Percentiles rank a stretch among this genome's conserved stretches.
Evolutionary conservation across 2,329 filamentous ascomycete species (phyloP).

Genomic region (Colletotrichum echinochloae): DNA sequence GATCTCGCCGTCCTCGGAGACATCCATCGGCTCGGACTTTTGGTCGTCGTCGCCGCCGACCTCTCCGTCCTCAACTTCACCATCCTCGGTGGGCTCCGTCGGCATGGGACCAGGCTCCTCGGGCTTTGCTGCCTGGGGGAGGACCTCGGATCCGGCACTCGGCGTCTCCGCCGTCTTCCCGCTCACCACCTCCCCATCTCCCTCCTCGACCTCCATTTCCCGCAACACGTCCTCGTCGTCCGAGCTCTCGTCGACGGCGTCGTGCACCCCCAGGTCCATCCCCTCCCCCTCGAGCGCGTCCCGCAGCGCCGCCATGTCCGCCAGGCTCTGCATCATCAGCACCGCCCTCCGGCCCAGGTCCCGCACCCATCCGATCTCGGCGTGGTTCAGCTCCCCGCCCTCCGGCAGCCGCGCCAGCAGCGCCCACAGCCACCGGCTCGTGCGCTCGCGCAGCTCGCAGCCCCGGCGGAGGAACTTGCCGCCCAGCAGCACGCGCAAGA

Average conservation of each 20-base stretch:
- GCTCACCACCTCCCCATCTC: constrained; percentile 43
- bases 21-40: constrained; percentile 57
- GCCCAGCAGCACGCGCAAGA: constrained; percentile 75
- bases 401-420: constrained; percentile 81
- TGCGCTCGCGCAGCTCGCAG: constrained; percentile 70
- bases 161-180: constrained; percentile 27
- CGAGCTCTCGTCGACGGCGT: constrained; percentile 60
- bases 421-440: constrained; percentile 88
- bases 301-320: constrained; percentile 63
- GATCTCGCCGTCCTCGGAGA: constrained; percentile 54
- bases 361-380: constrained; percentile 80
- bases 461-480: constrained; percentile 72
- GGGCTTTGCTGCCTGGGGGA: constrained; percentile 30
- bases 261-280: constrained; percentile 54
- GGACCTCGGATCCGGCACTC: not conserved
- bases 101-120: constrained; percentile 37
- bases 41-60: constrained; percentile 39
- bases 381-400: constrained; percentile 78
- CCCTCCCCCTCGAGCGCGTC: constrained; percentile 57
- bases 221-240: constrained; percentile 54
- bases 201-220: constrained; percentile 48
- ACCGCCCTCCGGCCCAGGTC: constrained; percentile 84
- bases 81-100: constrained; percentile 44
- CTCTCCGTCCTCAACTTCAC: constrained; percentile 32
- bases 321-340: constrained; percentile 66